A percentile compares a stretch with the other conserved stretches of the same genome.
These are phyloP conservation scores for Cryphonectria naterciae DNA, from an alignment of 2,329 filamentous ascomycete species.

Conservation along the genomic window DNA sequence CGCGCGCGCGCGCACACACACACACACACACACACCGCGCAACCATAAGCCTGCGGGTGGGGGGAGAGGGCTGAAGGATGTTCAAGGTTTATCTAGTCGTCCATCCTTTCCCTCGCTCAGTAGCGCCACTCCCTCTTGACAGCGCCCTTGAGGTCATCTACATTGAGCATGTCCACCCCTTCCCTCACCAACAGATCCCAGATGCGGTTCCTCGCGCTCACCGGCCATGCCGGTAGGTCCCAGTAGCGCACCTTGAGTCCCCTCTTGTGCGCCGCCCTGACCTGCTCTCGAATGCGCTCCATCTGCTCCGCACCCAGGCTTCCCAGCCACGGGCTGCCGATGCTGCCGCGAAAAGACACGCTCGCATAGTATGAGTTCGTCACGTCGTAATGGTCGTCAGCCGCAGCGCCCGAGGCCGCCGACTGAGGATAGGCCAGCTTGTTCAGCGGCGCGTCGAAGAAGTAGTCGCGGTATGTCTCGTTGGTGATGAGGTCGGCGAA, in stretches of 20 bases:
- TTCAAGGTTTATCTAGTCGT: not conserved
- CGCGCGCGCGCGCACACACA: too few species aligned
- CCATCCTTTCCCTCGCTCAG: not conserved
- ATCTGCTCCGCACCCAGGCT: slow-evolving; percentile 51
- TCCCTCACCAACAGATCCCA: slow-evolving; percentile 61
- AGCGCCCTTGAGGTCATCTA: slow-evolving; percentile 60
- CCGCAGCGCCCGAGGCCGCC: not conserved
- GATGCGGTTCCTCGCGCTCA: slow-evolving; percentile 55
- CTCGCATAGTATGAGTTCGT: slow-evolving; percentile 71
- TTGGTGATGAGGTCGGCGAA: slow-evolving; percentile 60
- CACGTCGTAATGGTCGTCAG: slow-evolving; percentile 45
- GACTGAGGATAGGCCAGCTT: slow-evolving; percentile 35
- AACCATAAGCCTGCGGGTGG: too few species aligned
- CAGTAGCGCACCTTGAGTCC: slow-evolving; percentile 65
- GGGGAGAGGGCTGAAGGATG: not conserved
- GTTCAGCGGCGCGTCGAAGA: slow-evolving; percentile 68
- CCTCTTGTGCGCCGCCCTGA: slow-evolving; percentile 53
- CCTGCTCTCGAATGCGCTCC: slow-evolving; percentile 47
- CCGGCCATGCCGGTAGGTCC: slow-evolving; percentile 62
- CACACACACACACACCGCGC: too few species aligned
- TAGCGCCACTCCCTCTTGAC: slow-evolving; percentile 44
- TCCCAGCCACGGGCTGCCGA: slow-evolving; percentile 55
- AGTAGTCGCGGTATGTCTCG: slow-evolving; percentile 60
- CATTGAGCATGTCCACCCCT: slow-evolving; percentile 64
- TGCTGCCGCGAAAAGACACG: slow-evolving; percentile 55